These are phyloP conservation scores for Datisca glomerata DNA, from an alignment of 306 rosid species.

Conservation along the genomic window DNA sequence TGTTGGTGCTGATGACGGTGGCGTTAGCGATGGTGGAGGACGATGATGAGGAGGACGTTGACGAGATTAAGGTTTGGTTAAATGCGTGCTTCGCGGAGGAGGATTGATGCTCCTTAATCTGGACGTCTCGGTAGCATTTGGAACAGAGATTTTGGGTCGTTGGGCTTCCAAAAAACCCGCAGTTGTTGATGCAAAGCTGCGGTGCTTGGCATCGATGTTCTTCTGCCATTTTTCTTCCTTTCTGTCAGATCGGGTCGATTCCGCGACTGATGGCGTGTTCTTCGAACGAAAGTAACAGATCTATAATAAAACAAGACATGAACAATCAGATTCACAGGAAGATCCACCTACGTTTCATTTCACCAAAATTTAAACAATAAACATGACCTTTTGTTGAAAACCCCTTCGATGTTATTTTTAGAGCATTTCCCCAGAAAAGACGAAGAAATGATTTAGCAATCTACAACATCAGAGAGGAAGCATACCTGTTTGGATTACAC, in stretches of 20 bases:
- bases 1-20: background rate
- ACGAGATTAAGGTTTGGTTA: slow-evolving; percentile 37
- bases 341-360: no score
- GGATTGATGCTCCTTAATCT: slow-evolving; percentile 50
- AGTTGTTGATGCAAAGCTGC: slow-evolving; percentile 60
- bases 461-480: no score
- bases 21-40: slow-evolving; percentile 1
- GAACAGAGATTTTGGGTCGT: slow-evolving; percentile 62
- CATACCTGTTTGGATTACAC: no score
- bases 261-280: background rate
- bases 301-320: no score
- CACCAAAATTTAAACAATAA: no score
- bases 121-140: slow-evolving; percentile 64
- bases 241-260: background rate
- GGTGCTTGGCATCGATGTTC: slow-evolving; percentile 77
- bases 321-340: no score
- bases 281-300: no score
- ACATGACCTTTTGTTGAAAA: no score
- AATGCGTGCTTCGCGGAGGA: slow-evolving; percentile 42
- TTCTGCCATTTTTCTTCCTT: slow-evolving; percentile 48
- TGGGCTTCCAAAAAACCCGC: slow-evolving; percentile 72
- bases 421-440: no score
- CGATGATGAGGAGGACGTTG: slow-evolving; percentile 2
- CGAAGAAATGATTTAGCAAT: no score
- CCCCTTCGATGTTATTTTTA: no score